Evolutionary conservation across 768 basidiomycete genomes (phyloP).

Genomic region (Suillus discolor): DNA sequence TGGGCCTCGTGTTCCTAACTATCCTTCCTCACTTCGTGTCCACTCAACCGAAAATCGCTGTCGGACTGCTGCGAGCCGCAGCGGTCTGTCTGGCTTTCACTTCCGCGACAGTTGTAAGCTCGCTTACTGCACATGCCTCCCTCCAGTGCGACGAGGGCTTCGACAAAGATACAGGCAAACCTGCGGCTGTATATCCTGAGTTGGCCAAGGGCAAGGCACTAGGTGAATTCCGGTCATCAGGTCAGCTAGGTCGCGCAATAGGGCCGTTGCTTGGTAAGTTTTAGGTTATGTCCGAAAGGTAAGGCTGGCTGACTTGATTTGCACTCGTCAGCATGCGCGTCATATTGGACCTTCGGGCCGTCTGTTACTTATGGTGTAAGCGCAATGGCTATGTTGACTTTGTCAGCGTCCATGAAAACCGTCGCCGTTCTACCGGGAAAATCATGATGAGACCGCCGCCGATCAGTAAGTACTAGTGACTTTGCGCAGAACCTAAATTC

Average conservation of each 20-base stretch:
- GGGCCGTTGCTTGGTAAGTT: conserved; percentile 85
- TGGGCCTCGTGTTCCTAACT: conserved; percentile 73
- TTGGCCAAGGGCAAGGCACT: conserved; percentile 85
- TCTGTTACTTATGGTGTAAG: conserved; percentile 70
- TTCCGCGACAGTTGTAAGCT: conserved; percentile 92
- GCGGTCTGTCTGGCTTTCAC: conserved; percentile 91
- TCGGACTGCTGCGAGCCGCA: conserved; percentile 63
- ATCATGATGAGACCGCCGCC: conserved; percentile 7
- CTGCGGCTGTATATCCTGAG: conserved; percentile 56
- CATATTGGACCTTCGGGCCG: conserved; percentile 89
- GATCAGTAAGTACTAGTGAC: background rate
- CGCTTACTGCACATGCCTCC: conserved; percentile 88
- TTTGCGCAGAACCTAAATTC: no score
- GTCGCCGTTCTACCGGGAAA: conserved; percentile 31
- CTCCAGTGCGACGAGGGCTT: conserved; percentile 83
- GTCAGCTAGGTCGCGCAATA: conserved; percentile 91
- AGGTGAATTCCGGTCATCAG: conserved; percentile 87
- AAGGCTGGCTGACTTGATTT: conserved; percentile 11
- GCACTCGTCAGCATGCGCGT: conserved; percentile 65
- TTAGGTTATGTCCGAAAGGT: conserved; percentile 4
- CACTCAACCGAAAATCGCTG: conserved; percentile 44
- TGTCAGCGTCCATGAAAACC: conserved; percentile 60
- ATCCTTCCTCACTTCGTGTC: conserved; percentile 60
- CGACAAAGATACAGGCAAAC: conserved; percentile 60
- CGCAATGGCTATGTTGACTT: conserved; percentile 62